A percentile compares a stretch with the other conserved stretches of the same genome.
Conservation (phyloP, 495 filamentous ascomycete species). For the Talaromyces proteolyticus region DNA sequence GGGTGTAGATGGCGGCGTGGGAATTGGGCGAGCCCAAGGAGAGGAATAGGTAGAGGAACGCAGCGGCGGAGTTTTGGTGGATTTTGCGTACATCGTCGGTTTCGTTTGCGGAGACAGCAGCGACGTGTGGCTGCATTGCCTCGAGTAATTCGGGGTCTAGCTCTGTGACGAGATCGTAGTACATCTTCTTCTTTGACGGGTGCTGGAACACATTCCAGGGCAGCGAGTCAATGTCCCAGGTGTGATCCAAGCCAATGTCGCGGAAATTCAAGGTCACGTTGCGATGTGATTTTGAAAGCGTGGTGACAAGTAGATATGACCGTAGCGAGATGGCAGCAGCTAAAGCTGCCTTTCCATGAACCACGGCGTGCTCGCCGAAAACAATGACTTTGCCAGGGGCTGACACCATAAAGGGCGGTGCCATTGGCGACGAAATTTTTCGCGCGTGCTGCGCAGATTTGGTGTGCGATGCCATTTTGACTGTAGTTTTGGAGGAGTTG, state of each 20-base stretch:
- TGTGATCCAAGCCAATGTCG: conserved; percentile 72
- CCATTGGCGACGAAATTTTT: conserved; percentile 46
- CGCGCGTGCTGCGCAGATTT: conserved; percentile 9
- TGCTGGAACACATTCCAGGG: conserved; percentile 68
- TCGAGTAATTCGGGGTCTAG: conserved; percentile 67
- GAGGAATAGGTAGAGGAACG: conserved; percentile 78
- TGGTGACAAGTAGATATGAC: conserved; percentile 79
- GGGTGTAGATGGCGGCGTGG: conserved; percentile 66
- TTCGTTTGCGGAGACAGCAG: conserved; percentile 50
- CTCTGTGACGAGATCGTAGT: conserved; percentile 68
- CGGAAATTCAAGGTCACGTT: conserved; percentile 72
- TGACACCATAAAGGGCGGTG: conserved; percentile 87
- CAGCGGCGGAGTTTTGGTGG: conserved; percentile 64
- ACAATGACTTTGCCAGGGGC: conserved; percentile 88
- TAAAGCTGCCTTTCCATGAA: conserved; percentile 83
- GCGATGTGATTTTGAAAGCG: conserved; percentile 66
- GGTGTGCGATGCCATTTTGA: not conserved
- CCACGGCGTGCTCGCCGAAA: conserved; percentile 83
- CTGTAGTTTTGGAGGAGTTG: not conserved
- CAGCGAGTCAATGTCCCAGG: conserved; percentile 77
- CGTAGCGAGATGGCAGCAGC: conserved; percentile 82
- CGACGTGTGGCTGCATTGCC: conserved; percentile 64
- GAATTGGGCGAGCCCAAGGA: conserved; percentile 65
- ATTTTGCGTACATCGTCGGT: conserved; percentile 58
- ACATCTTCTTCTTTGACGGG: conserved; percentile 71